These are phyloP conservation scores for Blepharisma undulans DNA, from an alignment of 169 alveolate species.

Conservation along the genomic window DNA sequence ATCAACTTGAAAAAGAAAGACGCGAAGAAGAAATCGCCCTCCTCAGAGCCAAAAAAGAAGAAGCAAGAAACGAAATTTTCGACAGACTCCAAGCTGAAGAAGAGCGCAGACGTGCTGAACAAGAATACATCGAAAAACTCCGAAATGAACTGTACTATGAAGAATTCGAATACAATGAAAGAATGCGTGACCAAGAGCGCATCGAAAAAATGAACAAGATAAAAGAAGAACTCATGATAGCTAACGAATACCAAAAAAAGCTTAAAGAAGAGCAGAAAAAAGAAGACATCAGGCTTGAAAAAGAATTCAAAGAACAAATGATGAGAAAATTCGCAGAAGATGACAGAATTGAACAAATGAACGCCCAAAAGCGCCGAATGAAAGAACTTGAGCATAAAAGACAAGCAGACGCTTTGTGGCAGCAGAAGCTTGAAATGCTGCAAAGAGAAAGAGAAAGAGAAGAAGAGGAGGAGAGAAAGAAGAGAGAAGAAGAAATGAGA, in stretches of 20 bases:
- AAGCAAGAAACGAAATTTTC: constrained; percentile 65
- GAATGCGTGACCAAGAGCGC: constrained; percentile 63
- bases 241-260: constrained; percentile 59
- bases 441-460: constrained; percentile 74
- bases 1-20: constrained; percentile 53
- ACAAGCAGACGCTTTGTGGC: constrained; percentile 77
- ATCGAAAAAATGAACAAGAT: constrained; percentile 45
- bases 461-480: constrained; percentile 56
- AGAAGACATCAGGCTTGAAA: constrained; percentile 78
- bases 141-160: constrained; percentile 69
- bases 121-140: constrained; percentile 64
- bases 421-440: constrained; percentile 70
- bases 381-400: constrained; percentile 82
- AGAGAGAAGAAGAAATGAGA: constrained; percentile 57
- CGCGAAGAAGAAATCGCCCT: constrained; percentile 55
- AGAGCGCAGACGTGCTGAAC: constrained; percentile 67
- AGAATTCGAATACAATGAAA: constrained; percentile 68
- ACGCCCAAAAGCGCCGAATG: constrained; percentile 78
- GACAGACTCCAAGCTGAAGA: constrained; percentile 69
- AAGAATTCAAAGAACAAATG: constrained; percentile 72
- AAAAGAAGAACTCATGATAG: constrained; percentile 61
- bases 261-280: constrained; percentile 67
- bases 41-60: constrained; percentile 58
- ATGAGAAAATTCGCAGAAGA: constrained; percentile 86
- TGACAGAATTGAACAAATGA: constrained; percentile 81